phyloP scores from a whole-genome alignment of 306 rosid genomes.

The Prunus campanulata region DNA sequence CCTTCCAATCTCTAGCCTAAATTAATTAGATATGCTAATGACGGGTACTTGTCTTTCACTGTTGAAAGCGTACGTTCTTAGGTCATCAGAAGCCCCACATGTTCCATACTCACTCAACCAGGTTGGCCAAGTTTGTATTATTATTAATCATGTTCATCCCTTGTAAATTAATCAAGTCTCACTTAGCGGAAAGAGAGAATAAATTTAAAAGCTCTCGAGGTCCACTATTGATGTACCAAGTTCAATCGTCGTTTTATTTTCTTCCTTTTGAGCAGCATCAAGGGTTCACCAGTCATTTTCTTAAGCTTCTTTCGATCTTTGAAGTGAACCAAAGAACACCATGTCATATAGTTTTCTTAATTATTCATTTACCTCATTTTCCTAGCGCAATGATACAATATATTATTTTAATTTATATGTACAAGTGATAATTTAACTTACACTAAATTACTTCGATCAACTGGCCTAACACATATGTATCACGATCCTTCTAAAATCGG shows the following conservation, averaged over 20 bases:
- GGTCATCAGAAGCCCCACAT: constrained; percentile 1
- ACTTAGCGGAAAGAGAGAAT: constrained; percentile 7
- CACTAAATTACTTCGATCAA: too few relatives aligned
- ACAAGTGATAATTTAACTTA: rapidly evolving
- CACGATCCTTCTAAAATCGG: not conserved
- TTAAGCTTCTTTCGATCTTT: not conserved
- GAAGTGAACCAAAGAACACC: not conserved
- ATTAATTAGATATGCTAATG: not conserved
- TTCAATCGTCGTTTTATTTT: not conserved
- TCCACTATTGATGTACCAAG: too few relatives aligned
- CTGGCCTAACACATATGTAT: not conserved
- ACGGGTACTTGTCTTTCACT: constrained; percentile 2
- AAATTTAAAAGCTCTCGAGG: not conserved
- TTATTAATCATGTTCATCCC: constrained; percentile 4
- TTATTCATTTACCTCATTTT: not conserved
- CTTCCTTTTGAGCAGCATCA: constrained; percentile 15
- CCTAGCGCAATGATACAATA: too few relatives aligned
- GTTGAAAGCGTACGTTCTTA: not conserved
- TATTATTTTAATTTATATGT: too few relatives aligned
- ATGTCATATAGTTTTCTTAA: not conserved
- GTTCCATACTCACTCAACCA: not conserved
- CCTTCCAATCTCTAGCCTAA: not conserved
- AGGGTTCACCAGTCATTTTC: not conserved
- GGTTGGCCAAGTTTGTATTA: not conserved
- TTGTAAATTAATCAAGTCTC: constrained; percentile 11